Evolutionary conservation across 2,329 filamentous ascomycete species (phyloP).

Genomic region (Paradendryphiella salina): DNA sequence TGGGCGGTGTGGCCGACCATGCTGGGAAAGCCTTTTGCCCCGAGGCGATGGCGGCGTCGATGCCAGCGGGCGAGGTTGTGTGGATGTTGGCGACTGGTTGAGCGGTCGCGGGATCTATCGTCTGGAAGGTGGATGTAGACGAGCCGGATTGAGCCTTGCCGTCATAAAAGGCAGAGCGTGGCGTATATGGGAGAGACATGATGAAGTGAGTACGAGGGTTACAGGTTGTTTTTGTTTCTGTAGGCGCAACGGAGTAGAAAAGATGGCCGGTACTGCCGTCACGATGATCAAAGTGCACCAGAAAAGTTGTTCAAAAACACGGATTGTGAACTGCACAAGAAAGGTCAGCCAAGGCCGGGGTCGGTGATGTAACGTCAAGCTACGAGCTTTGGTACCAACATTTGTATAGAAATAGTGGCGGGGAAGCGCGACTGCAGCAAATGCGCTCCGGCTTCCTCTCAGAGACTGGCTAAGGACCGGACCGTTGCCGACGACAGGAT

Average conservation of each 20-base stretch:
- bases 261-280: not conserved
- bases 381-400: slow-evolving; percentile 1
- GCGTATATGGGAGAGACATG: slow-evolving; percentile 51
- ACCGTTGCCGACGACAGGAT: not conserved
- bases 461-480: not conserved
- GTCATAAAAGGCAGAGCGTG: slow-evolving; percentile 73
- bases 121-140: slow-evolving; percentile 66
- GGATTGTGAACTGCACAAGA: not conserved
- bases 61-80: slow-evolving; percentile 65
- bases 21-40: slow-evolving; percentile 71
- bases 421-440: slow-evolving; percentile 3
- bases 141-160: slow-evolving; percentile 67
- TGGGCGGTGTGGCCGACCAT: slow-evolving; percentile 77
- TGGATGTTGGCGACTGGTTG: slow-evolving; percentile 71
- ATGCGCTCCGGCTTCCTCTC: slow-evolving; percentile 9
- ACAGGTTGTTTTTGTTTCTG: too few species aligned
- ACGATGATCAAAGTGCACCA: not conserved
- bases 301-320: not conserved
- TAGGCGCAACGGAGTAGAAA: not conserved
- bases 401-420: not conserved
- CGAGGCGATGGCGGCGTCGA: slow-evolving; percentile 72
- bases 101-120: slow-evolving; percentile 73
- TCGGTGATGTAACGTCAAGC: slow-evolving; percentile 2
- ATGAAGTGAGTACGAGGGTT: slow-evolving; percentile 1
- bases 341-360: slow-evolving; percentile 5